Evolutionary conservation across 2,329 filamentous ascomycete genomes (phyloP).

Genomic region (Cryoendolithus antarcticus): DNA sequence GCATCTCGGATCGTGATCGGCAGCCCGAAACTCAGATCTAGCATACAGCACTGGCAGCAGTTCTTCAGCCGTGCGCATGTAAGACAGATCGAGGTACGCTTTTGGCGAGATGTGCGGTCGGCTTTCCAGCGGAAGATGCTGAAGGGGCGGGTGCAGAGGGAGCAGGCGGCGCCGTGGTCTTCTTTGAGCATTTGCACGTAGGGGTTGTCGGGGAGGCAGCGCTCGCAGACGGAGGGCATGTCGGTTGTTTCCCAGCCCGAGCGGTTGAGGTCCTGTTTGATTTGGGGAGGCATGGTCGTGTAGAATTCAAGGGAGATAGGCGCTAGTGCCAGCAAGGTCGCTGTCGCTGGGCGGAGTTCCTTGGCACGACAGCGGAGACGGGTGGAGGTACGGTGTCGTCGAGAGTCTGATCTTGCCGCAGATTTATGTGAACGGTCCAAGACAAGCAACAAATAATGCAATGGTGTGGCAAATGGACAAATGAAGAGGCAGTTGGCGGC

Average conservation of each 20-base stretch:
- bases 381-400: too few species aligned
- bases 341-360: too few species aligned
- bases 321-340: too few species aligned
- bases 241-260: constrained; percentile 93
- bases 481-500: too few species aligned
- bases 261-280: constrained; percentile 90
- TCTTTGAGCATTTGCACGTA: constrained; percentile 99
- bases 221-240: constrained; percentile 81
- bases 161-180: constrained; percentile 64
- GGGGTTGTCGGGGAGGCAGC: constrained; percentile 87
- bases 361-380: too few species aligned
- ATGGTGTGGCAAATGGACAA: too few species aligned
- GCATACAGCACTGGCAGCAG: constrained; percentile 98
- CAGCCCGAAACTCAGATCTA: constrained; percentile 89
- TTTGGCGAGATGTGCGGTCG: constrained; percentile 81
- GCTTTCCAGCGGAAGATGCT: constrained; percentile 93
- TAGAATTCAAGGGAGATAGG: too few species aligned
- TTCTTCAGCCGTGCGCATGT: constrained; percentile 97
- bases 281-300: constrained; percentile 65
- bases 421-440: too few species aligned
- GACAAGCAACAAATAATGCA: too few species aligned
- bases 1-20: constrained; percentile 93
- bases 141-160: constrained; percentile 81
- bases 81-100: constrained; percentile 87
- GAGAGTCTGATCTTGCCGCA: too few species aligned